Evolutionary conservation across 176 grass and related monocot genomes (phyloP), one percentile per base, ranked within the genome.

Genomic region (Sorghum bicolor): DNA sequence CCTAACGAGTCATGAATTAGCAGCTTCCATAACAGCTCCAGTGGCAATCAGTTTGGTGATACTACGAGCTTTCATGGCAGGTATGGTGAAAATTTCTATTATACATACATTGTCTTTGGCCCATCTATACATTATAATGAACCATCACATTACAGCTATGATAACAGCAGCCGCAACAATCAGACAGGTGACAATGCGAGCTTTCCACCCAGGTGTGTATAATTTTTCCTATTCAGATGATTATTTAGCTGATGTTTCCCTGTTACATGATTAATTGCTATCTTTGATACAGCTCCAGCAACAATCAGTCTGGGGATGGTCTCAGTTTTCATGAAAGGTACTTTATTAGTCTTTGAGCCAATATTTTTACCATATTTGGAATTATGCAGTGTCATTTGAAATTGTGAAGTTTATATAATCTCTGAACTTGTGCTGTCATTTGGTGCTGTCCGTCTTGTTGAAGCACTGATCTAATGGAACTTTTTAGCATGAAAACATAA

Each of bases 301-400:
- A 86, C 72, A 36, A 86, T 78, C 83, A 85, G 71, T 75, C 84
- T 69, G 84, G 84, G 38, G 80, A 80, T 4, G 67, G 75, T 80
- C 80, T 84, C 69, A 90, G 89, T 81, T 90, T 90, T 80, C 89
- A 90, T 87, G 89, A 58, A 30, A 90, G 89, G 89, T 90, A 87
- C 30, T 57, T 40, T 67, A 39, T 73, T 70, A 16, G 11, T 55
- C 34, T 67, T 48, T 73, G 8, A 40, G 14, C 36, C 48, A 48
- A 62, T 60, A 63, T 44, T 43, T 70, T 64, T 63, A 38, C 39
- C 4, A 14, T 20, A 11, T 85, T 75, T 31, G 22, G 37, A 25
- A 34, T 69, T 70, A 10, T 47, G 24, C 39, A 26, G 0, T 48
- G 39, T 52, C 15, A 67, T 70, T 77, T 39, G 28, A 14, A 58